Evolutionary conservation across 176 grass and related monocot species (phyloP), one percentile per base, ranked within the genome.

Genomic region (Triticum dicoccoides): DNA sequence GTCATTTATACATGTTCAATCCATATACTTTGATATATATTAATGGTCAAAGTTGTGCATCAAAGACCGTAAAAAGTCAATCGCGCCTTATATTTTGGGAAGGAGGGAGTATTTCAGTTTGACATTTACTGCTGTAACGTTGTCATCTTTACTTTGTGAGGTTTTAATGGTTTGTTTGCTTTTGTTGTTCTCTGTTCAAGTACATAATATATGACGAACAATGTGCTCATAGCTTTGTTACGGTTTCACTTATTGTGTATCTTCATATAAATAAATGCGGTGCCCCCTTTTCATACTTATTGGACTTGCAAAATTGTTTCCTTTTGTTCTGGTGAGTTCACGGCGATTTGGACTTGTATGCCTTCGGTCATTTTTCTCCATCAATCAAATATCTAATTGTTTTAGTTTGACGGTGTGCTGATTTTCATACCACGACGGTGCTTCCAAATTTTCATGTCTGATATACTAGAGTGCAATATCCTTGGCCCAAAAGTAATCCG

Each of bases 111-210:
- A 76, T 9, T 76, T 54, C 58, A 33, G 32, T 65, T 54, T 18
- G 18, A 52, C 11, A 69, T 71, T 24, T 61, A 9, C 2, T 67
- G 12, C 4, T 61, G 24, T 10, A 45, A 25, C 24, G 1, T 58
- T 74, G 6, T 67, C 8, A 38, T 61, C 4, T 49, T 49, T 67
- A 38, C 2, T 3, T 67, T 69, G 65, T 18, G 73, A 15, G 61
- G 11, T 76, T 68, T 84, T 62, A 76, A 78, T 45, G 7, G 11
- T 82, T 62, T 75, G 67, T 47, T 72, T 73, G 66, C 2, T 75
- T 80, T 70, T 35, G 6, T 2, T 81, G 39, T 51, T 69, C 47
- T 80, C 47, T 80, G 68, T 20, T 35, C 4, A 12, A 80, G 37
- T 45, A 56, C 34, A 56, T 65, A 35, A 54, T 17, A 23, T 80